These are phyloP conservation scores for Nasturtium officinale DNA, from an alignment of 345 rosid genomes.

Conservation along the genomic window DNA sequence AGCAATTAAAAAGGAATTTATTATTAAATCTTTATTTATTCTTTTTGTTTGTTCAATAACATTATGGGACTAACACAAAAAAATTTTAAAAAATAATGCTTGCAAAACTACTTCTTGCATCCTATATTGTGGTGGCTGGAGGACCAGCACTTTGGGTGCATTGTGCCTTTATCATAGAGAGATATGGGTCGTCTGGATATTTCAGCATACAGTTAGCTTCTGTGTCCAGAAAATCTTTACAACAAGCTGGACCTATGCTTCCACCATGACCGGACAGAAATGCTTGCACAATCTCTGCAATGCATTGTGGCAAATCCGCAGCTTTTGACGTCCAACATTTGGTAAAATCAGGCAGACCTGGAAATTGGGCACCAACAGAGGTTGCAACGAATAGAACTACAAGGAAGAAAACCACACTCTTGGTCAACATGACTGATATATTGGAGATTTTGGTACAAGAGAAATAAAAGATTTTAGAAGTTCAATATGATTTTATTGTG, in stretches of 20 bases:
- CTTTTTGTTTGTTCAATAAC: not conserved
- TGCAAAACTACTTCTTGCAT: not conserved
- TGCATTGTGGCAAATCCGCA: not conserved
- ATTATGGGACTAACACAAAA: not conserved
- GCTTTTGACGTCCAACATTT: not conserved
- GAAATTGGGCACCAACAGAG: not conserved
- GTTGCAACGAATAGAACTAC: not conserved
- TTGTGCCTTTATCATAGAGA: constrained; percentile 1
- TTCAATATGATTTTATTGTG: not conserved
- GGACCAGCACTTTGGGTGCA: not conserved
- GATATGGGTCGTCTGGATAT: not conserved
- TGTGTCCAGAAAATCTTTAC: constrained; percentile 7
- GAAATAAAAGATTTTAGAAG: not conserved
- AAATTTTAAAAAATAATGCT: not conserved
- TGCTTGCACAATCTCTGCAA: not conserved
- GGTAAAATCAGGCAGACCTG: not conserved
- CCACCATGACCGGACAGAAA: not conserved
- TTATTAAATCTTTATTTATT: not conserved
- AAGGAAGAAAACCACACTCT: constrained; percentile 3
- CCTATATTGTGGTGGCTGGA: not conserved
- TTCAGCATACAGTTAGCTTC: not conserved
- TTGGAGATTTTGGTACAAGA: not conserved
- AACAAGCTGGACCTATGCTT: constrained; percentile 16
- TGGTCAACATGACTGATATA: not conserved
- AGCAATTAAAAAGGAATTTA: not conserved